phyloP scores from a whole-genome alignment of 441 rosid genomes.

The Erysimum cheiri region DNA sequence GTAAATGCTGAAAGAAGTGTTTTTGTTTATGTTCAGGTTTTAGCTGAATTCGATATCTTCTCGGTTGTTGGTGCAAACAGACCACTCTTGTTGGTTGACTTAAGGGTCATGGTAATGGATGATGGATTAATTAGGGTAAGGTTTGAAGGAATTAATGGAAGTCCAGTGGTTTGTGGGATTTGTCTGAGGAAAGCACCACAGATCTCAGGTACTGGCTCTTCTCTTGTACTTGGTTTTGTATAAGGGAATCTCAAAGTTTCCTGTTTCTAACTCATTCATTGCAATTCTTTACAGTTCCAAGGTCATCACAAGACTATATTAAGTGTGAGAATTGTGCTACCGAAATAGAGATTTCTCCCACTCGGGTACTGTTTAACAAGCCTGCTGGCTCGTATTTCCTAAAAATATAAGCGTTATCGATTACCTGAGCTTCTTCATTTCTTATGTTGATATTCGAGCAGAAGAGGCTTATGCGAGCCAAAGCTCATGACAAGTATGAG shows the following conservation, averaged over 20 bases:
- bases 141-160: constrained; percentile 79
- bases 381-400: constrained; percentile 28
- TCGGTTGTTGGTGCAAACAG: constrained; percentile 81
- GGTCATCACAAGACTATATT: constrained; percentile 56
- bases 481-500: constrained; percentile 80
- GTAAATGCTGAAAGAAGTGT: background rate
- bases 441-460: constrained; percentile 46
- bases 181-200: constrained; percentile 76
- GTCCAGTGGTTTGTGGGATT: constrained; percentile 75
- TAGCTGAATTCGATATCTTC: constrained; percentile 83
- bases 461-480: constrained; percentile 77
- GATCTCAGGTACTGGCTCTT: constrained; percentile 51
- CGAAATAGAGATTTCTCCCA: constrained; percentile 72
- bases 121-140: constrained; percentile 63
- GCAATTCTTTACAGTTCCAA: constrained; percentile 51
- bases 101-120: constrained; percentile 65
- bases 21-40: constrained; percentile 56
- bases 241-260: background rate
- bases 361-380: constrained; percentile 60
- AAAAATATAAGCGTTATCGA: background rate
- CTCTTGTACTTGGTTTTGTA: constrained; percentile 18
- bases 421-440: constrained; percentile 19
- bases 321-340: constrained; percentile 74
- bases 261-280: constrained; percentile 16
- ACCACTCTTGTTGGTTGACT: constrained; percentile 75